Percentiles rank a stretch among this genome's conserved stretches.
These are phyloP conservation scores for Solanum megistacrolobum DNA, from an alignment of 257 asterid species.

Conservation along the genomic window DNA sequence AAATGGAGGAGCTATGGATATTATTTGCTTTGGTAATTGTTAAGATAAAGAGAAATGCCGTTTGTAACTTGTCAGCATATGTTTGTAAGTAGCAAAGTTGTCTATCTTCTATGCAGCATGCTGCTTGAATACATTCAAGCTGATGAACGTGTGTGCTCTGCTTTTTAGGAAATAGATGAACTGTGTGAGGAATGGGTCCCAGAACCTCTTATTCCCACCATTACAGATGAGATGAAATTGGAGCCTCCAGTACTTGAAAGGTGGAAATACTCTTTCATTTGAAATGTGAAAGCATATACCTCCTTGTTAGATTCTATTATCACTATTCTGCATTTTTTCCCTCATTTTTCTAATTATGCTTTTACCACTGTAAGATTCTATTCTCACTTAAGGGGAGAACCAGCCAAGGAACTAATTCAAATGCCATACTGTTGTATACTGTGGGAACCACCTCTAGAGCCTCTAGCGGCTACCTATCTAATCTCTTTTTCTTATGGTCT, in stretches of 20 bases:
- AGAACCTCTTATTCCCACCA: conserved; percentile 69
- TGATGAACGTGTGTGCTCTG: conserved; percentile 12
- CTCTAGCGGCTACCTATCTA: neutral
- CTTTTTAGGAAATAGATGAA: conserved; percentile 88
- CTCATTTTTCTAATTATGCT: neutral
- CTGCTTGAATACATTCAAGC: neutral
- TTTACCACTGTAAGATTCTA: neutral
- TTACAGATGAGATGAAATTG: conserved; percentile 53
- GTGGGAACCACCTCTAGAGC: neutral
- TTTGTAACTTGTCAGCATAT: neutral
- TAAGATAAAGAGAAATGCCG: neutral
- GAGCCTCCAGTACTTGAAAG: conserved; percentile 87
- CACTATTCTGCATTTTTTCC: neutral
- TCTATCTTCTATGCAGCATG: neutral
- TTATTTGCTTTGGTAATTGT: neutral
- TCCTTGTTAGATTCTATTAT: neutral
- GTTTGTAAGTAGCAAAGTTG: neutral
- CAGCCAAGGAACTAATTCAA: neutral
- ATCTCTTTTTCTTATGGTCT: neutral
- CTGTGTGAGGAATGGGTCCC: conserved; percentile 94
- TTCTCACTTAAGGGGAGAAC: neutral
- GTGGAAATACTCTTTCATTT: conserved; percentile 21
- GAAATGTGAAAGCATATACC: neutral
- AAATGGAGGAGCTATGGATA: neutral
- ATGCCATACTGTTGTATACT: neutral